Evolutionary conservation across 2,329 filamentous ascomycete species (phyloP).

Genomic region (Nigrograna mackinnonii): DNA sequence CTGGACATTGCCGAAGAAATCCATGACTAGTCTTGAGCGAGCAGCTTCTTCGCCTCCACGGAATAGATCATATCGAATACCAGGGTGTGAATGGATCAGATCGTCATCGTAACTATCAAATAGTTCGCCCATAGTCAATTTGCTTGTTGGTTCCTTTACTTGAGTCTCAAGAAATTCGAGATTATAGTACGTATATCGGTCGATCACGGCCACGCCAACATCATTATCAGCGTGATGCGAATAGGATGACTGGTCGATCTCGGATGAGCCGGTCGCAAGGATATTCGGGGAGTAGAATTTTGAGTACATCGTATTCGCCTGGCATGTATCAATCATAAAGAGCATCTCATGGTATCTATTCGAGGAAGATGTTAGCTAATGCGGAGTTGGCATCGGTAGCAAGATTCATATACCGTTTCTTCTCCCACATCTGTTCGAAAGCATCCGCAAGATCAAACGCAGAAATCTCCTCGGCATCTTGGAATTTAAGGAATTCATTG

Average conservation of each 20-base stretch:
- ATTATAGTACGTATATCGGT: conserved; percentile 98
- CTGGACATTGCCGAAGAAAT: conserved; percentile 98
- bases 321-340: conserved; percentile 99
- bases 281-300: conserved; percentile 98
- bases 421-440: conserved; percentile 99
- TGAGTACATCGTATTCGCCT: conserved; percentile 99
- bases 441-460: conserved; percentile 95
- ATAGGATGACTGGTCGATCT: conserved; percentile 94
- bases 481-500: conserved; percentile 97
- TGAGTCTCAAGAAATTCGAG: conserved; percentile 94
- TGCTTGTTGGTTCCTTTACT: conserved; percentile 81
- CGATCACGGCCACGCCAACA: conserved; percentile 96
- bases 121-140: conserved; percentile 88
- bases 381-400: too few relatives aligned
- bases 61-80: conserved; percentile 95
- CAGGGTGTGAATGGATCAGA: conserved; percentile 92
- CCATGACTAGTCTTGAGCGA: conserved; percentile 80
- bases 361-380: too few relatives aligned
- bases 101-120: conserved; percentile 95
- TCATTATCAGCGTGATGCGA: conserved; percentile 98
- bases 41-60: conserved; percentile 78
- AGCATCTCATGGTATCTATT: conserved; percentile 89
- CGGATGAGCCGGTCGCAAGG: conserved; percentile 94
- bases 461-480: conserved; percentile 96
- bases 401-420: conserved; percentile 77